Base-by-base conservation (phyloP, 139 green algal genomes). In the Tetradesmus obliquus region DNA sequence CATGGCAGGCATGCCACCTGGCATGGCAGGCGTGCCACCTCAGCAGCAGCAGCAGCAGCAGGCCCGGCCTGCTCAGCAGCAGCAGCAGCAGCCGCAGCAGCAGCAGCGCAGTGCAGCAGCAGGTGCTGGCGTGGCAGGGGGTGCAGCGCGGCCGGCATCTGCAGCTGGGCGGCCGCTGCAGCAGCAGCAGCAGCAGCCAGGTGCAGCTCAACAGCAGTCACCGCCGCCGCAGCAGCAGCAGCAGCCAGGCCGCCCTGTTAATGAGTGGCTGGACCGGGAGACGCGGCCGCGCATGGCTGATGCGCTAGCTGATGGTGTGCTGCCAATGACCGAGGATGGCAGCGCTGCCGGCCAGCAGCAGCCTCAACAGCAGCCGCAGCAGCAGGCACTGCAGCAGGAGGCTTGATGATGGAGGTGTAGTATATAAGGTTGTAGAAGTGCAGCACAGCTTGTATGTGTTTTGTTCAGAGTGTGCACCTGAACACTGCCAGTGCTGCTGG, bases 181-280 rank as follows among this genome's bases (percentile, higher is more conserved):
- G 58, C 57, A 83, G n/a, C 90, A 90, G 79, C 57, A 84, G 55
- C 90, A 92, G 72, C 90, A 86, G 83, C 19, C 20, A 5, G 86
- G 69, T 53, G 84, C 32, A 60, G 82, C 54, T 17, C 80, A 55
- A 22, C 3, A 19, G 32, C 79, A 55, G 72, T 24, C 79, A 15
- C 81, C 69, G 81, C 81, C 58, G 82, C 82, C 54, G 19, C 53
- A 81, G 66, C 62, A 81, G 62, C 15, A 55, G 45, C 19, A 19
- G n/a, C 19, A 57, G 24, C 58, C 17, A 24, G 72, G 76, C n/a
- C 22, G 82, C 62, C 88, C 62, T 17, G 89, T 94, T 9, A 84
- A 94, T 51, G 92, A 94, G n/a, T 92, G 85, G 89, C 20, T 94
- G 13, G 89, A 74, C 5, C 32, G 82, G 13, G 89, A 92, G 20